Base-by-base conservation (phyloP, 192 early-diverging fungal species). In the Gorgonomyces haynaldii region DNA sequence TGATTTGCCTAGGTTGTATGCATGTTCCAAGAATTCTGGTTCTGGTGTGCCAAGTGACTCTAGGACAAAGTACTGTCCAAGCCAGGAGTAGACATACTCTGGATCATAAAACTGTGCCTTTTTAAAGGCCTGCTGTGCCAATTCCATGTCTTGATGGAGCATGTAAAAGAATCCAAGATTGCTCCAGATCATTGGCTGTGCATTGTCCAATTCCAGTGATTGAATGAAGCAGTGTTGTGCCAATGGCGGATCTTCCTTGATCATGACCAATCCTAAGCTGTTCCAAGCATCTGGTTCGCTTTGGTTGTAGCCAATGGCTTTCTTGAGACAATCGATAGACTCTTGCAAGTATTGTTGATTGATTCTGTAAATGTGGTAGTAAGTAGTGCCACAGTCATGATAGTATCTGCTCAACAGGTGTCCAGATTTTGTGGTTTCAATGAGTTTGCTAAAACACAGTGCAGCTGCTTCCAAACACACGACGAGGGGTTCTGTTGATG, bases 141-240 rank as follows among this genome's bases (percentile, higher is more conserved):
- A 70, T 23, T 87, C 86, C 10, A 76, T 37, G 45, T 96, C 89
- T 19, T 67, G 52, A 8, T 76, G 60, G 4, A 78, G 53, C 36
- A 90, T 50, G 57, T 82, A 92, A 12, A 93, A 60, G 55, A 76
- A 82, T 3, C 88, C 93, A 26, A 89, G 66, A 58, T 89, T 91
- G 1, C 78, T 71, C 90, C 89, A 96, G 5, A 82, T 62, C 15
- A 69, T 46, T 0, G 76, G 65, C 44, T 56, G 50, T 79, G 82
- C 35, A 23, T 42, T 22, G 37, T 83, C 77, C 36, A 64, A 66
- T 37, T 86, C 79, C 24, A 82, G 72, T 10, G 93, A 74, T 54
- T 78, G 70, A 48, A 94, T 84, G 50, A 93, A 79, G 1, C 86
- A 78, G 53, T 92, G 84, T 56, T 96, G 93, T 37, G 81, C 77